Percentiles rank a stretch among this genome's conserved stretches.
Evolutionary conservation across 2,329 filamentous ascomycete species (phyloP).

Genomic region (Dactylonectria estremocensis): DNA sequence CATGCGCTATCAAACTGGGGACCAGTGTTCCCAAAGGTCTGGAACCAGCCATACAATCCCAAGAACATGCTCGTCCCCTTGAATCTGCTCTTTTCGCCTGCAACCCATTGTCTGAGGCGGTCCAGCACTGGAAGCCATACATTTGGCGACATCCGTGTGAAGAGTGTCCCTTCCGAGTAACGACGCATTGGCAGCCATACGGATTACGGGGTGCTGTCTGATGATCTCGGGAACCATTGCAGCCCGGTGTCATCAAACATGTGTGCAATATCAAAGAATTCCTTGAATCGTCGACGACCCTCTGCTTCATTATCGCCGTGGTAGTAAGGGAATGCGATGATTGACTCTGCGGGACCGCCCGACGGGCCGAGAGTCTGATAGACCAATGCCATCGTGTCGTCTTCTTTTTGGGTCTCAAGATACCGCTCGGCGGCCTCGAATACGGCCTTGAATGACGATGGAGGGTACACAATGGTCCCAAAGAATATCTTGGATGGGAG

Average conservation of each 20-base stretch:
- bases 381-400: too few species aligned
- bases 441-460: too few species aligned
- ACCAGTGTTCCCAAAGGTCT: constrained; percentile 1
- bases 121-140: constrained; percentile 5
- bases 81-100: neutral
- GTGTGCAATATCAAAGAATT: neutral
- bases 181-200: constrained; percentile 5
- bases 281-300: too few species aligned
- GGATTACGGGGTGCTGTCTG: constrained; percentile 1
- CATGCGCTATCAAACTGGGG: constrained; percentile 7
- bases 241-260: neutral
- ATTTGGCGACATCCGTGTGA: constrained; percentile 8
- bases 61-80: neutral
- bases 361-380: too few species aligned
- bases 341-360: too few species aligned
- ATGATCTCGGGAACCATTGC: constrained; percentile 6
- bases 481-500: too few species aligned
- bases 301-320: too few species aligned
- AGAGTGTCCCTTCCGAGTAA: constrained; percentile 2
- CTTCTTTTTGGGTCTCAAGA: too few species aligned
- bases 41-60: neutral
- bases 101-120: constrained; percentile 10
- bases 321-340: too few species aligned
- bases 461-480: too few species aligned
- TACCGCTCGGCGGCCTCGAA: too few species aligned